Percentiles rank a stretch among this genome's conserved stretches.
Evolutionary conservation across 257 asterid genomes (phyloP).

Genomic region (Capsicum baccatum): DNA sequence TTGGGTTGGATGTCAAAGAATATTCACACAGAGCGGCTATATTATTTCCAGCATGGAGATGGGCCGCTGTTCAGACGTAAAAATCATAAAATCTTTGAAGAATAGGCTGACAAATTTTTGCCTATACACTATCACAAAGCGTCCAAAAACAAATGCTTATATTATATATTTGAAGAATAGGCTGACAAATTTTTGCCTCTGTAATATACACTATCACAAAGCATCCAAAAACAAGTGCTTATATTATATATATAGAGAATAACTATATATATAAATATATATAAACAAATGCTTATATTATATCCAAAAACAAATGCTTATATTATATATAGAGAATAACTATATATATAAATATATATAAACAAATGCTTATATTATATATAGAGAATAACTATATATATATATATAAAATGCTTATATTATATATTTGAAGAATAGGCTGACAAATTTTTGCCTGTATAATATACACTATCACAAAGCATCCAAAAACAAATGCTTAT

Average conservation of each 20-base stretch:
- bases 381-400: neutral
- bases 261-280: neutral
- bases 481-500: neutral
- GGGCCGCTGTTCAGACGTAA: neutral
- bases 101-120: neutral
- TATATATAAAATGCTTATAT: neutral
- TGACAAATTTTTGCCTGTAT: neutral
- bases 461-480: neutral
- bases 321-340: neutral
- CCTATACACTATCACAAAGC: neutral
- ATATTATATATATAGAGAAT: neutral
- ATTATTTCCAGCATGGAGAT: conserved; percentile 20
- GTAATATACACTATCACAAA: neutral
- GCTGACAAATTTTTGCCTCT: conserved; percentile 4
- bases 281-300: no score
- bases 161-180: no score
- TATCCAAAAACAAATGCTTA: neutral
- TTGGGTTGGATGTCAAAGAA: neutral
- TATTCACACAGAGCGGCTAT: neutral
- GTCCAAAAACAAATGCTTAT: neutral
- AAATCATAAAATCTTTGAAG: neutral
- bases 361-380: neutral
- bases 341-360: neutral
- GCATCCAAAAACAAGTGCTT: neutral
- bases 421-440: no score